Percentiles rank a stretch among this genome's conserved stretches.
Evolutionary conservation across 257 asterid species (phyloP).

Genomic region (Solanum dulcamara): DNA sequence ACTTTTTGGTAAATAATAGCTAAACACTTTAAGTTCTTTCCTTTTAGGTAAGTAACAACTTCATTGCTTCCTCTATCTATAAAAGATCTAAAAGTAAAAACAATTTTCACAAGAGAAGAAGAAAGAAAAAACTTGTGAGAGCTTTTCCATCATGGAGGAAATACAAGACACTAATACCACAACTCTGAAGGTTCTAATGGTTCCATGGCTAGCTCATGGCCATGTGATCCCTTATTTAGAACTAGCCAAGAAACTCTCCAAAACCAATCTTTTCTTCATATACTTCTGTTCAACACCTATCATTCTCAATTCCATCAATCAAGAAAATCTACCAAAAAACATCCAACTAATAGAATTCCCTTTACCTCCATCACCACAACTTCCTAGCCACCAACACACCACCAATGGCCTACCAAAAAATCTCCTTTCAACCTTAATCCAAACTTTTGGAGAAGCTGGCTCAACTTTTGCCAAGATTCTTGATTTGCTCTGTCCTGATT

Average conservation of each 20-base stretch:
- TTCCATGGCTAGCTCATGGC: slow-evolving; percentile 49
- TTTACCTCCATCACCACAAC: slow-evolving; percentile 16
- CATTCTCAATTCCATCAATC: slow-evolving; percentile 18
- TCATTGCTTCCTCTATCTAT: background rate
- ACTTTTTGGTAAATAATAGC: background rate
- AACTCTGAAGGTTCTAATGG: slow-evolving; percentile 14
- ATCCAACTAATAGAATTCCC: slow-evolving; percentile 18
- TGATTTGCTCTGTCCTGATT: slow-evolving; percentile 14
- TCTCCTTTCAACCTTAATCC: slow-evolving; percentile 17
- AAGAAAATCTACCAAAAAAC: slow-evolving; percentile 16
- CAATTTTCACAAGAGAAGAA: background rate
- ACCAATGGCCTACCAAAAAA: slow-evolving; percentile 26
- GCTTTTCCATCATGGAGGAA: slow-evolving; percentile 5
- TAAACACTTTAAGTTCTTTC: background rate
- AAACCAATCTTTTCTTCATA: slow-evolving; percentile 16
- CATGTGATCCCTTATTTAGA: slow-evolving; percentile 32
- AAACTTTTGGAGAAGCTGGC: slow-evolving; percentile 10
- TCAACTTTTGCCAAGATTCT: slow-evolving; percentile 15
- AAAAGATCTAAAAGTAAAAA: background rate
- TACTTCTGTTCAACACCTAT: slow-evolving; percentile 25
- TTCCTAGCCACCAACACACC: slow-evolving; percentile 30
- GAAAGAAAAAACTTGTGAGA: background rate
- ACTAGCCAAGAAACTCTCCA: slow-evolving; percentile 35
- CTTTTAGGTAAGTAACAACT: background rate
- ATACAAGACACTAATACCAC: background rate